Base-by-base conservation (phyloP, 2,329 filamentous ascomycete genomes). In the Pyricularia grisea region DNA sequence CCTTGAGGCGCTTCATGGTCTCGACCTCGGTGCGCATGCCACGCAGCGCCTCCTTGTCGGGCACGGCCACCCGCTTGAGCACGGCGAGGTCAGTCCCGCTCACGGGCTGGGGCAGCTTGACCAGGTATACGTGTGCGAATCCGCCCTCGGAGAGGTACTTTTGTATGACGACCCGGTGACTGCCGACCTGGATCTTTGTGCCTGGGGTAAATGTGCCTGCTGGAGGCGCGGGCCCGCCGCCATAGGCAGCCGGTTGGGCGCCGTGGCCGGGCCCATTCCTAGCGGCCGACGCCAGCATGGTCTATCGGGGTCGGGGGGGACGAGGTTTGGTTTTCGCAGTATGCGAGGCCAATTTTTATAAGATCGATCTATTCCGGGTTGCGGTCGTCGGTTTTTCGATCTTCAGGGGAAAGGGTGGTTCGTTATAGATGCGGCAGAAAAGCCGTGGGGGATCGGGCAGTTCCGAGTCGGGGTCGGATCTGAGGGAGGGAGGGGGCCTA, bases 1-100 rank as follows among this genome's bases (percentile, higher is more conserved):
- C 95, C 84, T 97, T 97, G 75, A 99, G 86, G 80, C 95, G 94
- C 88, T 99, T 99, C 95, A 99, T 99, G 17, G 95, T 99, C 82
- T 99, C 95, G 74, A 99, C 95, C 84, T 99, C 95, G 73, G 90
- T 98, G 79, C 95, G 90, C 95, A 99, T 98, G 79, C 92, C 94
- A 72, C 92, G 92, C 81, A 99, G 84, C 70, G 94, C 88, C 72
- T 97, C 92, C 84, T 97, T 97, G 81, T 99, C 95, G 36, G 95
- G 93, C 68, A 98, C 95, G 50, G 95, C 95, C 70, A 99, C 95
- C 76, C 95, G 87, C 85, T 99, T 97, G 76, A 97, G 83, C 66
- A 97, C 94, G 14, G 92, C 93, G 74, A 88, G 84, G 74, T 96
- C 91, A 72, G 91, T 90, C 71, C 92, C 91, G 78, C 92, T 88